Evolutionary conservation across 1,284 basidiomycete species (phyloP), one percentile per base, ranked within the genome.

Genomic region (Phlebopus sp.): DNA sequence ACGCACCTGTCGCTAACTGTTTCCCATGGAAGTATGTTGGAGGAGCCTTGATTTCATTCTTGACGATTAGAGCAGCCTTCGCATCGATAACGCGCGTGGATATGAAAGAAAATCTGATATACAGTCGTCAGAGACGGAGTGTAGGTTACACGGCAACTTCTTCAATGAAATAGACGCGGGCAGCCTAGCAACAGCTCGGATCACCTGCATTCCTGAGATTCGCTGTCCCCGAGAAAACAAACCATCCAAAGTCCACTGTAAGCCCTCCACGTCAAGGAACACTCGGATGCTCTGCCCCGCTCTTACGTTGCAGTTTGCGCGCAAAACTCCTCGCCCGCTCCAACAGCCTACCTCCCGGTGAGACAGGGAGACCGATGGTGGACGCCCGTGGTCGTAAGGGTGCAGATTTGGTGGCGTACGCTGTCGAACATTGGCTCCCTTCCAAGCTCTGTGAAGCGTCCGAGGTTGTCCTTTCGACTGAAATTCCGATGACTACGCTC

Each of bases 381-480:
- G 75, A 77, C 7, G 73, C 49, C 43, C 76, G 69, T 40, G 64
- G 62, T 18, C 69, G 69, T 30, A 73, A 62, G 4, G 59, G 60
- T 39, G 50, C 61, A 13, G 53, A 52, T 41, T 49, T 51, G 46
- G 59, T 60, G 51, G 57, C 71, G 38, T 74, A 72, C n/a, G 73
- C 74, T 13, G 69, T 74, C 58, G 66, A 47, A 39, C 57, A 27
- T 49, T 56, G 46, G 58, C 58, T 6, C 42, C 56, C 58, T n/a
- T 57, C 56, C 19, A 67, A 58, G 40, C 64, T 66, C 36, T 64
- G 65, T 8, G 64, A 55, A 3, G 70, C 59, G 43, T 74, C 76
- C 5, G 74, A 71, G 5, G 74, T 81, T 1, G 77, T 77, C 52
- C 80, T 75, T 54, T 81, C 73, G 37, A 86, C 75, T 32, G 76